A percentile compares a stretch with the other conserved stretches of the same genome.
phyloP scores from a whole-genome alignment of 1,284 basidiomycete genomes.

The Rhodofomes roseus region DNA sequence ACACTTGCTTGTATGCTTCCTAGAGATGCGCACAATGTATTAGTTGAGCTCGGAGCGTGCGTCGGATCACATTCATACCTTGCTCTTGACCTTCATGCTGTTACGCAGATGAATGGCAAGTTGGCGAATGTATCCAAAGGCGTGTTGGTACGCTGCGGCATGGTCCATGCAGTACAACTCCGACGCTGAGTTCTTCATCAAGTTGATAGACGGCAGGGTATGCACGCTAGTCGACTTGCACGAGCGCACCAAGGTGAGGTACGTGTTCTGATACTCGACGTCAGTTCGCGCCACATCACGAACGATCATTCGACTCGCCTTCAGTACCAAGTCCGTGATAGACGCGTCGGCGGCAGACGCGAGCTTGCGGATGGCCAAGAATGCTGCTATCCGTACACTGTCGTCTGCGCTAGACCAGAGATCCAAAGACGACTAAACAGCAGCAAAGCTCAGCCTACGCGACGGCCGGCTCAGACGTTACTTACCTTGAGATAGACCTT shows the following conservation, averaged over 20 bases:
- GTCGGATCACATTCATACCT: constrained; percentile 45
- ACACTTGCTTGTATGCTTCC: constrained; percentile 89
- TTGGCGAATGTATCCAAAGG: constrained; percentile 95
- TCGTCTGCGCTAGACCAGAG: constrained; percentile 85
- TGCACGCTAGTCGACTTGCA: constrained; percentile 82
- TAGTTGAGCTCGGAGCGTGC: constrained; percentile 10
- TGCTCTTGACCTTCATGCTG: constrained; percentile 86
- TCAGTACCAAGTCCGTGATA: constrained; percentile 83
- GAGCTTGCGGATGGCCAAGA: constrained; percentile 82
- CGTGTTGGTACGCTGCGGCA: constrained; percentile 84
- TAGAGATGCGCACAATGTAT: constrained; percentile 29
- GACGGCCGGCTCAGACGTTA: no score
- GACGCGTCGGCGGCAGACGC: constrained; percentile 79
- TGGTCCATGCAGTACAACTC: constrained; percentile 86
- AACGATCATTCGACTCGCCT: constrained; percentile 46
- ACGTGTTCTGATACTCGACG: constrained; percentile 59
- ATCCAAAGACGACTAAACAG: constrained; percentile 71
- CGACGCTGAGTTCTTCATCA: constrained; percentile 98
- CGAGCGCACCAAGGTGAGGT: constrained; percentile 80
- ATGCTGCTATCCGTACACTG: constrained; percentile 82
- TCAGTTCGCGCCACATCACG: background rate
- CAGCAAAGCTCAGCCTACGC: no score
- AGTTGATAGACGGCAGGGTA: constrained; percentile 89
- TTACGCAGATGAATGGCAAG: constrained; percentile 92
- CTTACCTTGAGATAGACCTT: constrained; percentile 82